phyloP scores from a whole-genome alignment of 106 monocot genomes.

The Dioscorea dumetorum region DNA sequence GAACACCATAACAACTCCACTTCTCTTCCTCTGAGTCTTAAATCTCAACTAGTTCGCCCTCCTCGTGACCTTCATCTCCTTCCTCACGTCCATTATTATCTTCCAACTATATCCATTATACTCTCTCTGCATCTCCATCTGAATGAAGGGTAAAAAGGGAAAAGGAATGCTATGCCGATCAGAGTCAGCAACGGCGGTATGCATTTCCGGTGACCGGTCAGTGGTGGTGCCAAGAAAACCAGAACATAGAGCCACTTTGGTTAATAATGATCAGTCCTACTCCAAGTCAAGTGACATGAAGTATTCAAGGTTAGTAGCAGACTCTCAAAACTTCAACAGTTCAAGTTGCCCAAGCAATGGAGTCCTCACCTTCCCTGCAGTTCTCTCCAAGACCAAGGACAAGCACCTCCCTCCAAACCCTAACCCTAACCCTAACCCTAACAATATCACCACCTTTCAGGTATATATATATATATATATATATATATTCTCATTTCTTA shows the following conservation, averaged over 20 bases:
- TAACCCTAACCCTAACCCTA: background rate
- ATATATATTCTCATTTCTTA: background rate
- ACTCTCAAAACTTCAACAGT: slow-evolving; percentile 2
- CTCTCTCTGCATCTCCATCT: slow-evolving; percentile 7
- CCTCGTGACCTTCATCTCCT: slow-evolving; percentile 1
- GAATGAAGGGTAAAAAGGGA: slow-evolving; percentile 28
- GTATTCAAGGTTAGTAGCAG: slow-evolving; percentile 34
- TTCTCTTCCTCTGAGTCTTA: too few relatives aligned
- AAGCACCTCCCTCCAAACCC: slow-evolving; percentile 2
- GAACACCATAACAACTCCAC: background rate
- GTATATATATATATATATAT: background rate
- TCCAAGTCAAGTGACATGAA: slow-evolving; percentile 33
- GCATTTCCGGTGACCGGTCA: slow-evolving; percentile 39
- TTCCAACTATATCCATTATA: background rate
- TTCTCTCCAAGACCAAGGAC: slow-evolving; percentile 31
- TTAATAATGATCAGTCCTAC: slow-evolving; percentile 24
- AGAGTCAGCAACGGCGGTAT: slow-evolving; percentile 42
- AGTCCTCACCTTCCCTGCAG: slow-evolving; percentile 33
- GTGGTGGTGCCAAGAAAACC: slow-evolving; percentile 23
- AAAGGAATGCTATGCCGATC: slow-evolving; percentile 48
- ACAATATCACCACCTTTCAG: background rate
- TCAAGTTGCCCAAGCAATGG: background rate
- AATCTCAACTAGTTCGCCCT: background rate
- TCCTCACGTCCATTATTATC: slow-evolving; percentile 4
- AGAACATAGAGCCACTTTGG: slow-evolving; percentile 23